phyloP scores from a whole-genome alignment of 345 rosid species.

The Eucalyptus camaldulensis region DNA sequence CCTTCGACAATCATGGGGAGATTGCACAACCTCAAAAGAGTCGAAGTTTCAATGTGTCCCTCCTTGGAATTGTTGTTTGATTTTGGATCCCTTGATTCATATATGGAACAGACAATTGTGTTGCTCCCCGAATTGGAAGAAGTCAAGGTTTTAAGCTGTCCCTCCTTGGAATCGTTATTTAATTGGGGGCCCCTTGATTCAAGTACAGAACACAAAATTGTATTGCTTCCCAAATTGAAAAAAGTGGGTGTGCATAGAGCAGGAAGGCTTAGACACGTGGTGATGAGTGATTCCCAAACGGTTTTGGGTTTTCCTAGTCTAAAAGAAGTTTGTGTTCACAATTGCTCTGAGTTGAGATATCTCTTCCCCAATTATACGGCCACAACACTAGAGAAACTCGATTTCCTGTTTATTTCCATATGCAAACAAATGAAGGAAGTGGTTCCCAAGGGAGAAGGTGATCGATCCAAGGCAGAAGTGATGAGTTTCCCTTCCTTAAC shows the following conservation, averaged over 20 bases:
- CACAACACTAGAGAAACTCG: neutral
- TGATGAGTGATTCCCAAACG: neutral
- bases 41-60: rapidly evolving
- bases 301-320: neutral
- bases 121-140: neutral
- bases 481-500: neutral
- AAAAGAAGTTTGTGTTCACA: rapidly evolving
- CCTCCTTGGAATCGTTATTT: neutral
- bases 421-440: neutral
- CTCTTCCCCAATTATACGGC: neutral
- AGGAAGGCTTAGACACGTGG: neutral
- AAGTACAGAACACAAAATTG: neutral
- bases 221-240: neutral
- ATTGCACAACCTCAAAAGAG: neutral
- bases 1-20: neutral
- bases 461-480: neutral
- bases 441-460: neutral
- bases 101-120: neutral
- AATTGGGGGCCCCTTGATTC: neutral
- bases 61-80: neutral
- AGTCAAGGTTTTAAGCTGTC: neutral
- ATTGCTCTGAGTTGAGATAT: neutral
- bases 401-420: too few relatives aligned
- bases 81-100: neutral
- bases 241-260: neutral